Base-by-base conservation (phyloP, 2,329 filamentous ascomycete genomes). In the Phyllosticta capitalensis region DNA sequence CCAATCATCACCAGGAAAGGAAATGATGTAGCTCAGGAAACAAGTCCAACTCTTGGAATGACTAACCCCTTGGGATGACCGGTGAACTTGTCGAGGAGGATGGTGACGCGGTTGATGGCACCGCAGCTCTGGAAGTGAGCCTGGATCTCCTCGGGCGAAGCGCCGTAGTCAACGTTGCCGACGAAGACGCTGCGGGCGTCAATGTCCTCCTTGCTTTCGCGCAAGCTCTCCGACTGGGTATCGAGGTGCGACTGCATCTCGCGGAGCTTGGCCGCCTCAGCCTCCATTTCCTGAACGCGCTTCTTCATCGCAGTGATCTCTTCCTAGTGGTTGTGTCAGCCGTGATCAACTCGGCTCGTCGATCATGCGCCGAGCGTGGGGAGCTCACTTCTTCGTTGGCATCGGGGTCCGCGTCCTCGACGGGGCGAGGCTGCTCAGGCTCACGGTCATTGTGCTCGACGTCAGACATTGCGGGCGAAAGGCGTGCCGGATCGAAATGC, bases 61-160 rank as follows among this genome's bases (percentile, higher is more conserved):
- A 83, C 87, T 75, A 79, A 96, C 92, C 94, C 94, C 81, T 99
- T 99, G n/a, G 94, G 94, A 79, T 97, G 92, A 64, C 94, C 94
- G 10, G 92, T 96, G 71, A 96, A 97, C 79, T 99, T 99, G 78
- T 99, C 94, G 67, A 99, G 79, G 66, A 99, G 79, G 66, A 99
- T 99, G 1, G 94, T 99, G 61, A 99, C 94, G 62, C 94, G 88
- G 76, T 99, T 99, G 80, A 99, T 99, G 66, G 89, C 90, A 62
- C 94, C 94, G 69, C 91, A 95, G 79, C 87, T 95, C 79, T 96
- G 91, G 78, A 99, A 99, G 72, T 99, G 94, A 61, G 91, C 90
- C 79, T 99, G 94, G 61, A 99, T 94, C 78, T 99, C 94, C 76
- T 99, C 94, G 2, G 94, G 94, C 26, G 91, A 95, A 21, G 92